Evolutionary conservation across 257 asterid species (phyloP).

Genomic region (Anisodus acutangulus): DNA sequence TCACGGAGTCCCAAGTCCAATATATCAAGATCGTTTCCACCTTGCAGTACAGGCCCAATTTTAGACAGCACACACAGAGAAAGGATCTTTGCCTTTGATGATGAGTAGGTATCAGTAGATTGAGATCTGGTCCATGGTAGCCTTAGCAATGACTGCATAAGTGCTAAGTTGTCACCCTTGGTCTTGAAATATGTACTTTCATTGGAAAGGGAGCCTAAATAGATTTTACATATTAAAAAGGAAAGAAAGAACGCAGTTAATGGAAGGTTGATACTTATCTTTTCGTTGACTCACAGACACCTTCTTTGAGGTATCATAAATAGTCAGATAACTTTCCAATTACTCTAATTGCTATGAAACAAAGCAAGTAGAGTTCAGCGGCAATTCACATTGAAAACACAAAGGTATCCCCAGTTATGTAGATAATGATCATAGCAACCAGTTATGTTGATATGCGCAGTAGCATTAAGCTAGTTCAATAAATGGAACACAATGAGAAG

Average conservation of each 20-base stretch:
- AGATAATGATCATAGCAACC: background rate
- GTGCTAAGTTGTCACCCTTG: conserved; percentile 46
- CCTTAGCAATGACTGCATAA: conserved; percentile 68
- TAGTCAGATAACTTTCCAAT: background rate
- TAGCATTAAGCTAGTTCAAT: background rate
- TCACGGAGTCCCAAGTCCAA: conserved; percentile 83
- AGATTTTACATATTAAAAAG: conserved; percentile 25
- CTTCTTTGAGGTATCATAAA: background rate
- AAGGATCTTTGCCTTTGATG: conserved; percentile 74
- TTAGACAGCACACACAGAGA: conserved; percentile 68
- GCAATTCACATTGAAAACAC: background rate
- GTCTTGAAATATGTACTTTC: conserved; percentile 54
- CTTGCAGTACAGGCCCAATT: conserved; percentile 48
- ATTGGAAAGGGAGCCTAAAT: conserved; percentile 55
- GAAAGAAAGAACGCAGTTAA: conserved; percentile 27
- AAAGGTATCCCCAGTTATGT: conserved; percentile 19
- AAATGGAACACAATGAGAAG: background rate
- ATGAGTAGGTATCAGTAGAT: conserved; percentile 50
- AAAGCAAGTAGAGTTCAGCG: conserved; percentile 6
- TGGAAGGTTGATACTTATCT: conserved; percentile 23
- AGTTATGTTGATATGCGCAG: background rate
- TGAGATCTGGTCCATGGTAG: conserved; percentile 67
- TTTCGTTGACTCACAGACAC: conserved; percentile 24
- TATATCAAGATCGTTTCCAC: conserved; percentile 59
- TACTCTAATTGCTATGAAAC: background rate